These are phyloP conservation scores for Eucalyptus polyanthemos DNA, from an alignment of 345 rosid species.

Conservation along the genomic window DNA sequence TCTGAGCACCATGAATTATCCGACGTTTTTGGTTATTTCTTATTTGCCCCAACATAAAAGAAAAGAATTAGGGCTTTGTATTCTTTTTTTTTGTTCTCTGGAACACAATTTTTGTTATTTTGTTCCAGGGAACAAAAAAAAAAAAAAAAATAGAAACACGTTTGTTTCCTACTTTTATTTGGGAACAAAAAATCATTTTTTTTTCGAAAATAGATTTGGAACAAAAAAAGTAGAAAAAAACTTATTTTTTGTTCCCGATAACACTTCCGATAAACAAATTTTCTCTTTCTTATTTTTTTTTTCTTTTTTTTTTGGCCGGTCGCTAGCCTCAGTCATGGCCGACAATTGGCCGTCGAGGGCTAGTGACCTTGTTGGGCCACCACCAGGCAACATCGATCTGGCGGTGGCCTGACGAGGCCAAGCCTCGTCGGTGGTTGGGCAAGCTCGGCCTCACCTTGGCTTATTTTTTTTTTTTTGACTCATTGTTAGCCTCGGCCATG, in stretches of 20 bases:
- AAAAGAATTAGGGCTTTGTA: not conserved
- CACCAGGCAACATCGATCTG: rapidly evolving
- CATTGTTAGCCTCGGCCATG: rapidly evolving
- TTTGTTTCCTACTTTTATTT: too few relatives aligned
- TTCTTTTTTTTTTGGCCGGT: rapidly evolving
- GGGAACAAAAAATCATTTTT: too few relatives aligned
- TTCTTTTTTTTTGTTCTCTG: too few relatives aligned
- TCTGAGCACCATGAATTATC: not conserved
- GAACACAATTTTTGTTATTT: too few relatives aligned
- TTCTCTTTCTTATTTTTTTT: too few relatives aligned
- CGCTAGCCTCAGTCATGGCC: rapidly evolving
- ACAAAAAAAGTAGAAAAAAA: too few relatives aligned
- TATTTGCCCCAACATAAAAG: not conserved
- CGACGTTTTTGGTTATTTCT: not conserved
- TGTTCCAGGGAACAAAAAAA: rapidly evolving
- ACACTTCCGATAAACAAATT: rapidly evolving
- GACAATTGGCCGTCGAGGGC: too few relatives aligned
- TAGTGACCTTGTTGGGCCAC: rapidly evolving
- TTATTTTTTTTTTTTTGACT: too few relatives aligned
- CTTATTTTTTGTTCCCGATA: rapidly evolving
- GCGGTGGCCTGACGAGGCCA: rapidly evolving
- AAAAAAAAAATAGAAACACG: rapidly evolving
- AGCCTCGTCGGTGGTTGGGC: rapidly evolving
- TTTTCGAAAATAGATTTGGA: rapidly evolving
- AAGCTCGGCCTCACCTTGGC: rapidly evolving